These are phyloP conservation scores for Mucor racemosus DNA, from an alignment of 371 early-diverging fungal genomes.

Conservation along the genomic window DNA sequence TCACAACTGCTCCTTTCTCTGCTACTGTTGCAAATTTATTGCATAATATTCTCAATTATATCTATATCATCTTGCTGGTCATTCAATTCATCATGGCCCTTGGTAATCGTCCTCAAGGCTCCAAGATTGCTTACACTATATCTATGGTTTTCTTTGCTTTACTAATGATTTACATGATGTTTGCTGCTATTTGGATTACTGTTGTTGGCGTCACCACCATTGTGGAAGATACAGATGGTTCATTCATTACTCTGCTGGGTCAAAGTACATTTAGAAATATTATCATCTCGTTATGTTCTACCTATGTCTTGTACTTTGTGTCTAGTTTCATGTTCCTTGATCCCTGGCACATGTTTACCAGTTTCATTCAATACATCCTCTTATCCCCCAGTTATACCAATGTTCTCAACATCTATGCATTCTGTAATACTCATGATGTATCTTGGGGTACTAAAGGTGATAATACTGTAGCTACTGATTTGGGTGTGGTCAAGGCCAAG, in stretches of 20 bases:
- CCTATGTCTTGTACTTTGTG: conserved; percentile 70
- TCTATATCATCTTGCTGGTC: conserved; percentile 69
- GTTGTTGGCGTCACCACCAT: conserved; percentile 46
- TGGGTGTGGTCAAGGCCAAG: conserved; percentile 52
- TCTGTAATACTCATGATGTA: conserved; percentile 88
- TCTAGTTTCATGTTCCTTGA: conserved; percentile 69
- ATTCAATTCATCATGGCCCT: conserved; percentile 72
- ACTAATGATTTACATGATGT: conserved; percentile 65
- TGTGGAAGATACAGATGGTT: conserved; percentile 20
- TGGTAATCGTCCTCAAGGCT: conserved; percentile 84
- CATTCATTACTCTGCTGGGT: conserved; percentile 31
- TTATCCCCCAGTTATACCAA: conserved; percentile 88
- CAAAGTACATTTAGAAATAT: conserved; percentile 58
- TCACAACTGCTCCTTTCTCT: conserved; percentile 34
- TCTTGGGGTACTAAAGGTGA: conserved; percentile 59
- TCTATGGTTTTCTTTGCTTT: conserved; percentile 58
- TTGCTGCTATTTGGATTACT: conserved; percentile 61
- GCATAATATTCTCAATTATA: conserved; percentile 51
- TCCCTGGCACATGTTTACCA: conserved; percentile 77
- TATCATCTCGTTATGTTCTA: conserved; percentile 63
- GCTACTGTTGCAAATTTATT: conserved; percentile 30
- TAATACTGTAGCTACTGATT: conserved; percentile 43
- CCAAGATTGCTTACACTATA: conserved; percentile 44
- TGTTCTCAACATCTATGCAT: conserved; percentile 90
- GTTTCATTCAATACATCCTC: conserved; percentile 70